Evolutionary conservation across 345 rosid species (phyloP).

Genomic region (Jatropha curcas): DNA sequence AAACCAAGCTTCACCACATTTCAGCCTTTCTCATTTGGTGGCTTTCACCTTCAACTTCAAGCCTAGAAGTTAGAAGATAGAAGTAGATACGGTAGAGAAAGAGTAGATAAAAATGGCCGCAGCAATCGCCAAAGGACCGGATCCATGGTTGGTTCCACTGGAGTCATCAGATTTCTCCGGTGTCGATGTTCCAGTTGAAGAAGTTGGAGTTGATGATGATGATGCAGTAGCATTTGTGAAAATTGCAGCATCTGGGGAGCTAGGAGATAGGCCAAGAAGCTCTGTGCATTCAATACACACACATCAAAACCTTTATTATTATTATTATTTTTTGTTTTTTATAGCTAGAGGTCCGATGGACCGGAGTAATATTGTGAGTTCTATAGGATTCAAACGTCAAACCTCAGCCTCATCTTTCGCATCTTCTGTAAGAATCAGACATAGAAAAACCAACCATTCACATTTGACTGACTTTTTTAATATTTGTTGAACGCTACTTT

Average conservation of each 20-base stretch:
- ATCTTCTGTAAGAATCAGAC: too few relatives aligned
- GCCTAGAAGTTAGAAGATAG: conserved; percentile 7
- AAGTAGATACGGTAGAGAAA: conserved; percentile 9
- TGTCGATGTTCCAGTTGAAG: conserved; percentile 18
- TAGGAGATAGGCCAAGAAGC: conserved; percentile 72
- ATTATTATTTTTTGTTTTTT: too few relatives aligned
- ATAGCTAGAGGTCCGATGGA: too few relatives aligned
- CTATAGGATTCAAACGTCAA: too few relatives aligned
- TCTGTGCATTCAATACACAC: conserved; percentile 39
- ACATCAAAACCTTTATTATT: too few relatives aligned
- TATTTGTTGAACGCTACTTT: too few relatives aligned
- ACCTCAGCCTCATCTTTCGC: too few relatives aligned
- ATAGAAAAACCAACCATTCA: too few relatives aligned
- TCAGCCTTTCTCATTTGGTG: background rate
- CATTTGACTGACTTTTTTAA: too few relatives aligned
- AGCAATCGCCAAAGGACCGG: conserved; percentile 22
- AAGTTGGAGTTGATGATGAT: conserved; percentile 29
- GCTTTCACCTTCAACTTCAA: background rate
- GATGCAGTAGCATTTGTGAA: conserved; percentile 45
- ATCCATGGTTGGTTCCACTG: conserved; percentile 21
- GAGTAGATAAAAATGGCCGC: conserved; percentile 27
- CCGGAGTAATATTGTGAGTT: too few relatives aligned
- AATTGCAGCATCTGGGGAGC: conserved; percentile 75
- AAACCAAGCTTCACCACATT: background rate
- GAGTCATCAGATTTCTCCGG: conserved; percentile 21